A percentile compares a stretch with the other conserved stretches of the same genome.
Evolutionary conservation across 306 rosid genomes (phyloP).

Genomic region (Cicer yamashitae): DNA sequence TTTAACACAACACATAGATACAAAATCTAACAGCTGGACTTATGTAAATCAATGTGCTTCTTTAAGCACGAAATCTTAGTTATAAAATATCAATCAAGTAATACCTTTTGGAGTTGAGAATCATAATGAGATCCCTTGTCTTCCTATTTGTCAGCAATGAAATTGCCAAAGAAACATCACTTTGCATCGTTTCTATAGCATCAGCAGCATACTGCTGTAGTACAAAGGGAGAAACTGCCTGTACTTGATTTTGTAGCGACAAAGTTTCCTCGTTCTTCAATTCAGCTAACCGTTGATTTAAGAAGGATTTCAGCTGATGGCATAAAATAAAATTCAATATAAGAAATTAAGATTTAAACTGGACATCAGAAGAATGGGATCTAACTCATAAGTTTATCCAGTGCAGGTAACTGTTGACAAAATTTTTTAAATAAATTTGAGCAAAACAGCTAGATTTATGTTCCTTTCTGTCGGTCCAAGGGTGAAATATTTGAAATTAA

Average conservation of each 20-base stretch:
- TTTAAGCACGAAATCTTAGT: slow-evolving; percentile 34
- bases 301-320: slow-evolving; percentile 78
- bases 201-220: slow-evolving; percentile 83
- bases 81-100: slow-evolving; percentile 39
- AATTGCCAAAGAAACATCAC: slow-evolving; percentile 75
- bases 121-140: slow-evolving; percentile 90
- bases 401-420: slow-evolving; percentile 10
- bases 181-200: slow-evolving; percentile 72
- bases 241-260: slow-evolving; percentile 92
- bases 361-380: slow-evolving; percentile 26
- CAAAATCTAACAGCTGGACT: neutral
- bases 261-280: slow-evolving; percentile 76
- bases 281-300: slow-evolving; percentile 79
- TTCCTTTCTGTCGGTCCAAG: slow-evolving; percentile 23
- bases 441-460: neutral
- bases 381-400: slow-evolving; percentile 34
- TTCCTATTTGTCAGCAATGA: slow-evolving; percentile 81
- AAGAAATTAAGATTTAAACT: slow-evolving; percentile 26
- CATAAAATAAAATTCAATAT: slow-evolving; percentile 36
- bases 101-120: slow-evolving; percentile 93
- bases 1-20: slow-evolving; percentile 23
- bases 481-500: slow-evolving; percentile 12
- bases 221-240: slow-evolving; percentile 85
- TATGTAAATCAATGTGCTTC: neutral
- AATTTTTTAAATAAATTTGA: neutral